Evolutionary conservation across 2,329 filamentous ascomycete genomes (phyloP).

Genomic region (Penicillium sp.): DNA sequence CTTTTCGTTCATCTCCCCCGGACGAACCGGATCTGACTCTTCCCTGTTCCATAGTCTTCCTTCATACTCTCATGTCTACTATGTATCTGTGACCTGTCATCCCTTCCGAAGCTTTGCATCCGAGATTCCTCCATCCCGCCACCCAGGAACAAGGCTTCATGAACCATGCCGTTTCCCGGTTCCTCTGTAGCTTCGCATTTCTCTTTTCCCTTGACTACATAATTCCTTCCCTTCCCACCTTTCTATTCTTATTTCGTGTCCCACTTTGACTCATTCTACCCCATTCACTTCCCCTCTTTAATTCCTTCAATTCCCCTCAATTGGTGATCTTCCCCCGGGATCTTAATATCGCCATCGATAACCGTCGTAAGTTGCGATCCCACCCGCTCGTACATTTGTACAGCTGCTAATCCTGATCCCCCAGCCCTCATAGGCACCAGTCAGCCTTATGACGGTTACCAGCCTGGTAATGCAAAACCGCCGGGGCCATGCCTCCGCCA

Average conservation of each 20-base stretch:
- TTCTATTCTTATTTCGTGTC: constrained; percentile 3
- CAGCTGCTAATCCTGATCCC: neutral
- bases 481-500: constrained; percentile 35
- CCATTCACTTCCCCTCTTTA: neutral
- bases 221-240: constrained; percentile 4
- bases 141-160: constrained; percentile 18
- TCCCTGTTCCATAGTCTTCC: neutral
- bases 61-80: no score
- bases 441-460: constrained; percentile 32
- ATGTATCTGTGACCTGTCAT: neutral
- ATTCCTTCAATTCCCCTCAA: neutral
- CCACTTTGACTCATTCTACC: constrained; percentile 1
- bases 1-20: neutral
- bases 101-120: constrained; percentile 3
- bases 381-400: constrained; percentile 3
- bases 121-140: constrained; percentile 20
- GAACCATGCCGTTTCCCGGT: constrained; percentile 16
- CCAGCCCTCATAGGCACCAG: constrained; percentile 5
- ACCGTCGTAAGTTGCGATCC: neutral
- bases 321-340: neutral
- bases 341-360: neutral
- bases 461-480: constrained; percentile 37
- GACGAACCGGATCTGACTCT: constrained; percentile 9
- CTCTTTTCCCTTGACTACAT: constrained; percentile 12
- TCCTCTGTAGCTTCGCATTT: constrained; percentile 12